A percentile compares a stretch with the other conserved stretches of the same genome.
phyloP scores from a whole-genome alignment of 2,329 filamentous ascomycete genomes.

The Botrytis pseudocinerea region DNA sequence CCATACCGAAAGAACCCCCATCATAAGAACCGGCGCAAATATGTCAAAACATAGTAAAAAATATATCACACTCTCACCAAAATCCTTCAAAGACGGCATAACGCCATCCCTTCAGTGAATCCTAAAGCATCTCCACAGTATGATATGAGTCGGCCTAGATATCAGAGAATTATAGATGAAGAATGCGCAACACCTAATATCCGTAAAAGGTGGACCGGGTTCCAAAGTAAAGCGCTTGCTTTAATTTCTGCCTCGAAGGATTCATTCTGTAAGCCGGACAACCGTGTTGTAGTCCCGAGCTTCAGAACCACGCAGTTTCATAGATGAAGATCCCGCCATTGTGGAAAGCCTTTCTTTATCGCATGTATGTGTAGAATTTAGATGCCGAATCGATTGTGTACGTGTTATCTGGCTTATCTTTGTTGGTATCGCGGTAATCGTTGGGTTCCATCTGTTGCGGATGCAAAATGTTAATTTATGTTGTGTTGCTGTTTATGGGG shows the following conservation, averaged over 20 bases:
- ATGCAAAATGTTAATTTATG: neutral
- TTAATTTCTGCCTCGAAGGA: neutral
- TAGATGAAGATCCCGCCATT: neutral
- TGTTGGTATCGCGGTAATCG: neutral
- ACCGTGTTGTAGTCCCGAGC: neutral
- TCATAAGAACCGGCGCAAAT: neutral
- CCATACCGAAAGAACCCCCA: too few species aligned
- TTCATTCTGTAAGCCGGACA: neutral
- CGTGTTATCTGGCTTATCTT: neutral
- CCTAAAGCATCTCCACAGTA: neutral
- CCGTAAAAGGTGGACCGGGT: neutral
- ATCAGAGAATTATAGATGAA: neutral
- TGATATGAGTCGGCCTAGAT: neutral
- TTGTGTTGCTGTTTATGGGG: neutral
- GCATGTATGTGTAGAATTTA: neutral
- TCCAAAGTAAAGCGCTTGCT: slow-evolving; percentile 6
- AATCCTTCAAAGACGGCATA: neutral
- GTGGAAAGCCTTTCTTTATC: neutral
- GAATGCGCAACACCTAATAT: neutral
- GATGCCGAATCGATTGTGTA: neutral
- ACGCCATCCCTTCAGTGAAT: neutral
- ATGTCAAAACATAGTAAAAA: too few species aligned
- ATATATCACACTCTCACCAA: neutral
- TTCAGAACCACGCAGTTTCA: neutral
- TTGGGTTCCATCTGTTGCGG: neutral